A percentile compares a stretch with the other conserved stretches of the same genome.
These are phyloP conservation scores for Petunia secreta DNA, from an alignment of 257 asterid genomes.

Conservation along the genomic window DNA sequence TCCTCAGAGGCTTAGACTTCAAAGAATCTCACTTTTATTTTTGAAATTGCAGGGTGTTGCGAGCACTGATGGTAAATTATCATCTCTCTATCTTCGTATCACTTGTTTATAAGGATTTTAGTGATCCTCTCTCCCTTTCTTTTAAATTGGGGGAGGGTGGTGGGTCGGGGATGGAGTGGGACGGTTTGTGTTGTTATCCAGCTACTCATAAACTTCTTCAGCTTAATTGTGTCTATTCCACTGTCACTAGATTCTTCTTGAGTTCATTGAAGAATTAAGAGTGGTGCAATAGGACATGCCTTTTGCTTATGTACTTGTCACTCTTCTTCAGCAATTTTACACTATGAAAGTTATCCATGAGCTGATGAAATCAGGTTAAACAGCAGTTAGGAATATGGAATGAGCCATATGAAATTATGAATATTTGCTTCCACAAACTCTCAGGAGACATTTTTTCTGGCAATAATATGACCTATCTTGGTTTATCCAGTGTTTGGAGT, in stretches of 20 bases:
- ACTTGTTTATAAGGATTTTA: slow-evolving; percentile 16
- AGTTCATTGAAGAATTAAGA: background rate
- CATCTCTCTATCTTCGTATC: slow-evolving; percentile 21
- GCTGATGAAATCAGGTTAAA: slow-evolving; percentile 3
- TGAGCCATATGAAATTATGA: background rate
- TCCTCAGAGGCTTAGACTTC: slow-evolving; percentile 14
- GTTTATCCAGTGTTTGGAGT: slow-evolving; percentile 72
- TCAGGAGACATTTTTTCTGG: slow-evolving; percentile 20
- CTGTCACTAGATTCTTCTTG: slow-evolving; percentile 6
- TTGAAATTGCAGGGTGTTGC: slow-evolving; percentile 86
- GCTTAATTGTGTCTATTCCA: slow-evolving; percentile 6
- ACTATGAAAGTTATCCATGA: background rate
- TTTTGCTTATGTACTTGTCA: slow-evolving; percentile 10
- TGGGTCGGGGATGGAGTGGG: background rate
- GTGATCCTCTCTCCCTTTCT: background rate
- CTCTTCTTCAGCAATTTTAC: background rate
- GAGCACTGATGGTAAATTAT: slow-evolving; percentile 76
- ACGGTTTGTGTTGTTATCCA: background rate
- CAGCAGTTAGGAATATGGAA: background rate
- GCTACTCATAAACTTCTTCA: background rate
- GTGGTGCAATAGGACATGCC: background rate
- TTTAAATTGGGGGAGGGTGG: background rate
- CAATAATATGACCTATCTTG: slow-evolving; percentile 4
- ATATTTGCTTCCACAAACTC: slow-evolving; percentile 12
- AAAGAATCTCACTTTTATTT: slow-evolving; percentile 34